Evolutionary conservation across 768 basidiomycete species (phyloP), one percentile per base, ranked within the genome.

Genomic region (Amanita fuliginea): DNA sequence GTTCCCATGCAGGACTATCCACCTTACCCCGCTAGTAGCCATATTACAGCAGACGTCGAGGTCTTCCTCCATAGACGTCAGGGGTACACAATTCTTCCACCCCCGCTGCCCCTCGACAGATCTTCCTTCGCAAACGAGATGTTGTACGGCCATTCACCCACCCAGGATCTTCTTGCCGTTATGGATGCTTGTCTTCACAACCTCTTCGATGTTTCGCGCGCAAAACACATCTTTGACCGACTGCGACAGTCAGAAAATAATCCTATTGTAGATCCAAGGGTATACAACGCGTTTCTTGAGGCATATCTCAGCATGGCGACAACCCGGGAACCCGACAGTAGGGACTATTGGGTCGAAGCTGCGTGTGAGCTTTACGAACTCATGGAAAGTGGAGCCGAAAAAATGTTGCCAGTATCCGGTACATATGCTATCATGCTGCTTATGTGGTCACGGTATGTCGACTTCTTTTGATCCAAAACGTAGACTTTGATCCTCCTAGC

Each of bases 121-220:
- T 46, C 61, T 1, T 73, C 73, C 3, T 51, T 55, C 0, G 51
- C 64, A 10, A 69, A 75, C 54, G 73, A 75, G 53, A 54, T 73
- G 45, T 78, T 77, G 65, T 88, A 80, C 63, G 71, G 75, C 4
- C 77, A 86, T 60, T 77, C 86, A 0, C 62, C 67, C 0, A 78
- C 82, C 0, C 77, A 81, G 58, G 86, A 91, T 61, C 70, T 77
- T 48, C 61, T 88, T 9, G 80, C 86, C 0, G 75, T 94, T 54
- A 86, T 94, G 65, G 81, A 86, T 56, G 87, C 89, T 3, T 94
- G 92, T 60, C 65, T 94, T 10, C 75, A 83, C 61, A 77, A 84
- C 54, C 59, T 78, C 2, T 80, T 83, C 61, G 87, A 92, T 60
- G 79, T 92, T 0, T 70, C 75, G 0, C 83, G 92, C 4, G 91